Evolutionary conservation across 2,329 filamentous ascomycete genomes (phyloP), one percentile per base, ranked within the genome.

Genomic region (Rhytidhysteron rufulum): DNA sequence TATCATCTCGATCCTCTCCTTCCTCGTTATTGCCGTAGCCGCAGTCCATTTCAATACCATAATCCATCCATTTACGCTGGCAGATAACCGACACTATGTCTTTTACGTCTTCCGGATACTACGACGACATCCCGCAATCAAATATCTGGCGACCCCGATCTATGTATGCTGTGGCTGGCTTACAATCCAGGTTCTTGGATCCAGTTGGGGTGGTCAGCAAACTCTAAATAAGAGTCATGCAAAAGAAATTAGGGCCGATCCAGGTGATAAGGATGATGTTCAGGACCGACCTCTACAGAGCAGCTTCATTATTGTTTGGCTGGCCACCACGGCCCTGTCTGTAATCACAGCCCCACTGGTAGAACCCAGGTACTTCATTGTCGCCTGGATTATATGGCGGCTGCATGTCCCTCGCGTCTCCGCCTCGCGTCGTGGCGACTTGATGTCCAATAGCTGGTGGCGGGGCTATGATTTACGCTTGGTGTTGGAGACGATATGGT

Each of bases 1-100:
- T 2, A 16, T 66, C 15, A 45, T 67, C 15, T 44, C 59, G 2
- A 49, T 62, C 5, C 41, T 61, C 19, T 35, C 66, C 5, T 69
- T 69, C 48, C 44, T 57, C 2, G 27, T 39, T 2, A 39, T 40
- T 13, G 77, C 76, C 49, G 53, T 73, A 15, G 54, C 62, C 5
- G 66, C 74, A 2, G 81, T 96, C 18, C 78, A 80, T 47, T 85
- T 79, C 74, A 97, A 96, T 73, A 98, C 93, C 24, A 85, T 95
- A 47, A 79, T 97, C 31, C 93, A 98, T 58, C 91, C 93, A 0
- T 98, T 97, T 62, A 95, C 90, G 0, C 77, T 97, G 1, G 93
- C 93, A 24, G 93, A 98, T 65, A 98, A 98, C 65, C 77, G 93
- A 2, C 93, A 98, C 64, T 98, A 95, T 70, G 85, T 95, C 63